Conservation (phyloP, 208 protist genomes). For the Crithidia thermophila region DNA sequence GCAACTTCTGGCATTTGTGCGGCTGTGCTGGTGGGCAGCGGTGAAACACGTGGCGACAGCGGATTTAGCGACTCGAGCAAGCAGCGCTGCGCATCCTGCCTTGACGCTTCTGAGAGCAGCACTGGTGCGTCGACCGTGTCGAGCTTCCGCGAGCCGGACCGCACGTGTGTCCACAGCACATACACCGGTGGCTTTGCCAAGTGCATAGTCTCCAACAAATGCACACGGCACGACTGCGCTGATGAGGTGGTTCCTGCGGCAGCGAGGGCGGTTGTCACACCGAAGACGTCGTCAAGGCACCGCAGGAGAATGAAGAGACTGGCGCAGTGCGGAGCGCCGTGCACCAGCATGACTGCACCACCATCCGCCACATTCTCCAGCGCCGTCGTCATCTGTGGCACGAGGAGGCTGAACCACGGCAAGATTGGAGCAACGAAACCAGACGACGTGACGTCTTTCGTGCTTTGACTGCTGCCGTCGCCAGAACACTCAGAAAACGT, state of each 20-base stretch:
- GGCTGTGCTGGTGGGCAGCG: neutral
- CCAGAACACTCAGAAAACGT: neutral
- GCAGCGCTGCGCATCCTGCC: slow-evolving; percentile 7
- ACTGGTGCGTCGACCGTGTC: neutral
- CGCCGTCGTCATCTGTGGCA: slow-evolving; percentile 69
- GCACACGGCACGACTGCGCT: slow-evolving; percentile 5
- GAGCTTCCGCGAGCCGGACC: neutral
- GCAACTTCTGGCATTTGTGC: neutral
- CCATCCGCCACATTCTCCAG: slow-evolving; percentile 45
- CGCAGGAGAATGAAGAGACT: slow-evolving; percentile 69
- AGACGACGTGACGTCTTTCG: neutral
- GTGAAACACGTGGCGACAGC: slow-evolving; percentile 19
- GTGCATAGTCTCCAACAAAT: slow-evolving; percentile 75
- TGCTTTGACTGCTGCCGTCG: neutral
- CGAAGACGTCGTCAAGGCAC: slow-evolving; percentile 36
- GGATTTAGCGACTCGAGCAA: slow-evolving; percentile 26
- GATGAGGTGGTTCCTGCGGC: neutral
- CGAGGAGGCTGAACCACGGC: slow-evolving; percentile 79
- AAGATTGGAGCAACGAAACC: slow-evolving; percentile 22
- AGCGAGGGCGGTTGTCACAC: neutral
- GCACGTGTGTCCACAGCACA: slow-evolving; percentile 40
- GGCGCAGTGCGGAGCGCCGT: slow-evolving; percentile 73
- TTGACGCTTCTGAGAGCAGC: neutral
- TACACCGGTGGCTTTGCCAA: slow-evolving; percentile 72
- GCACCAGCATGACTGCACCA: slow-evolving; percentile 74